Conservation (phyloP, 805 yeast species). For the Kuraishia ogatae region DNA sequence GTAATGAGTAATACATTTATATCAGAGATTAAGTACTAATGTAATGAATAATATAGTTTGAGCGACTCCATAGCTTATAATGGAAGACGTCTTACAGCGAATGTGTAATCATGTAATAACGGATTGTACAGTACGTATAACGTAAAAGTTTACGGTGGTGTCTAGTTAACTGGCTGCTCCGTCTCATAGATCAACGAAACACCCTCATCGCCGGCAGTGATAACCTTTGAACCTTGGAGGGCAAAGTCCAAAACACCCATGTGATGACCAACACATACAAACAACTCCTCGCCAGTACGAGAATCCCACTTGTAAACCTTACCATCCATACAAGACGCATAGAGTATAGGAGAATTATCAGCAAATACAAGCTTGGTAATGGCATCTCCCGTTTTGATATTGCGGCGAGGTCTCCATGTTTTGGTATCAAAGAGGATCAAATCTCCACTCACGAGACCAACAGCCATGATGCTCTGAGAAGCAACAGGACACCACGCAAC, state of each 20-base stretch:
- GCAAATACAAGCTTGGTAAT: conserved; percentile 73
- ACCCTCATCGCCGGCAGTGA: conserved; percentile 97
- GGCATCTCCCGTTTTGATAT: conserved; percentile 67
- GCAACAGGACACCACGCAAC: conserved; percentile 64
- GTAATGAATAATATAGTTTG: no score
- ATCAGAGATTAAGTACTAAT: no score
- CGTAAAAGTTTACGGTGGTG: no score
- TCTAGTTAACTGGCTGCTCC: background rate
- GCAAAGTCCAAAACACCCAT: conserved; percentile 90
- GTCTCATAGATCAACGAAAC: conserved; percentile 65
- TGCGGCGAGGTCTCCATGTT: conserved; percentile 79
- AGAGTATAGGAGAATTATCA: conserved; percentile 44
- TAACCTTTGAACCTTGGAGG: conserved; percentile 56
- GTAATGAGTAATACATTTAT: no score
- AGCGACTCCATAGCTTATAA: no score
- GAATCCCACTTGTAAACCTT: conserved; percentile 81
- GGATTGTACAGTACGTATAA: no score
- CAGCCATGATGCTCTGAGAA: conserved; percentile 57
- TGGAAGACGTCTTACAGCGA: no score
- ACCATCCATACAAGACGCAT: conserved; percentile 81
- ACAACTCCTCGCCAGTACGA: conserved; percentile 71
- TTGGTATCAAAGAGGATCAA: conserved; percentile 74
- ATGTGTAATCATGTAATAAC: no score
- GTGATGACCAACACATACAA: conserved; percentile 84
- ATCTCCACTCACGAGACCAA: conserved; percentile 86